phyloP scores from a whole-genome alignment of 805 yeast genomes.

The Yarrowia alimentaria region DNA sequence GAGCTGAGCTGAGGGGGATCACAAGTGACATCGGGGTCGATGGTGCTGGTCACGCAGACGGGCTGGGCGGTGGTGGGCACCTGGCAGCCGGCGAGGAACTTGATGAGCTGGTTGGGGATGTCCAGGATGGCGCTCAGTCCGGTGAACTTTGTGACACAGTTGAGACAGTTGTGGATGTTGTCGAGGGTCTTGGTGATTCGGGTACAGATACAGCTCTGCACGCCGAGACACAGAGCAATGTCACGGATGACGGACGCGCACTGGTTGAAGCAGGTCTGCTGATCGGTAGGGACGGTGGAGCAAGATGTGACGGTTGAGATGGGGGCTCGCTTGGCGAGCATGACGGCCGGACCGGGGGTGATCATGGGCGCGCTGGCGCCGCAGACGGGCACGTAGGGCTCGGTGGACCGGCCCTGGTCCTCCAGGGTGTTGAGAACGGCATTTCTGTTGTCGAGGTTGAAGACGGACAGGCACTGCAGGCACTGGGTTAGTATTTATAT shows the following conservation, averaged over 20 bases:
- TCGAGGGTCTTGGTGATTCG: conserved; percentile 14
- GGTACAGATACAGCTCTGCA: conserved; percentile 16
- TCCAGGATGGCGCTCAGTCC: conserved; percentile 5
- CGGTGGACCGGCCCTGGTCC: conserved; percentile 12
- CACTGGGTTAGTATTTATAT: conserved; percentile 11
- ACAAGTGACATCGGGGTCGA: conserved; percentile 6
- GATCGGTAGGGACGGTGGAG: not conserved
- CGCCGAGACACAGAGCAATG: conserved; percentile 11
- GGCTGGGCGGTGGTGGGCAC: conserved; percentile 18
- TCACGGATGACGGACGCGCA: conserved; percentile 17
- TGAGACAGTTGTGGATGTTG: conserved; percentile 15
- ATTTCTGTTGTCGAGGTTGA: conserved; percentile 1
- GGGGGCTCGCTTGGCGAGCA: conserved; percentile 21
- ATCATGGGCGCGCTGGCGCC: conserved; percentile 18
- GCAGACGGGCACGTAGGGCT: conserved; percentile 16
- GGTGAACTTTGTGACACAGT: conserved; percentile 6
- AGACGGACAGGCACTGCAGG: conserved; percentile 25
- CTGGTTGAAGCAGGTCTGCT: conserved; percentile 14
- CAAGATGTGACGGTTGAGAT: conserved; percentile 12
- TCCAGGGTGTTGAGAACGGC: conserved; percentile 6
- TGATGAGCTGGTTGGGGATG: conserved; percentile 3
- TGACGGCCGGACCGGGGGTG: conserved; percentile 18
- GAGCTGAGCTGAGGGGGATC: conserved; percentile 9
- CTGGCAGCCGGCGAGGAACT: conserved; percentile 2
- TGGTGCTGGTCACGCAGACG: conserved; percentile 16